phyloP scores from a whole-genome alignment of 2,329 filamentous ascomycete species.

The Aspergillus thermomutatus region DNA sequence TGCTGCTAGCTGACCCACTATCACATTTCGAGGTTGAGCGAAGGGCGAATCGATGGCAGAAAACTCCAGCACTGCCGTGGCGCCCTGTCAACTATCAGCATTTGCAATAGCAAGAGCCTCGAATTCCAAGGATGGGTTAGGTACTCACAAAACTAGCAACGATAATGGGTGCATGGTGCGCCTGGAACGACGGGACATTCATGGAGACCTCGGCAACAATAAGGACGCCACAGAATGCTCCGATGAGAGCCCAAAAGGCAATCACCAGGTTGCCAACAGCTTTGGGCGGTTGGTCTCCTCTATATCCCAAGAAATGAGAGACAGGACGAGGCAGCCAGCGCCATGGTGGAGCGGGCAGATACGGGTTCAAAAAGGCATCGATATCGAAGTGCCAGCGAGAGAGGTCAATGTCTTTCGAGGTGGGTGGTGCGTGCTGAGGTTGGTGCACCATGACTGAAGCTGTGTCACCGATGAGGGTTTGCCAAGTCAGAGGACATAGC shows the following conservation, averaged over 20 bases:
- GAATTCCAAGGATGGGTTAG: background rate
- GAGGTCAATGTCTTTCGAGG: constrained; percentile 16
- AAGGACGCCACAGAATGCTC: constrained; percentile 60
- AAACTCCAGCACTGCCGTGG: constrained; percentile 72
- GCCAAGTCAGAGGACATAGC: background rate
- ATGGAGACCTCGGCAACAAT: constrained; percentile 58
- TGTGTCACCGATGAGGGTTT: background rate
- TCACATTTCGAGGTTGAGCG: constrained; percentile 67
- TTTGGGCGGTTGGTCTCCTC: constrained; percentile 34
- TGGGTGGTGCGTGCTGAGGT: background rate
- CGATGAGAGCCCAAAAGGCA: constrained; percentile 62
- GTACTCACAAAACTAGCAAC: constrained; percentile 66
- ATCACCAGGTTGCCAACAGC: constrained; percentile 57
- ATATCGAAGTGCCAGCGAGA: constrained; percentile 62
- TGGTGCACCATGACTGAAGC: constrained; percentile 4
- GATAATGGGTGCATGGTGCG: constrained; percentile 56
- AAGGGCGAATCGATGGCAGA: constrained; percentile 69
- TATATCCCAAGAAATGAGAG: constrained; percentile 66
- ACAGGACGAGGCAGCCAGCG: constrained; percentile 62
- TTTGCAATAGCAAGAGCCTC: background rate
- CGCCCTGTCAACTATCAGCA: constrained; percentile 51
- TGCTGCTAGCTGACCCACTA: constrained; percentile 65
- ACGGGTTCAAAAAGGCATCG: constrained; percentile 70
- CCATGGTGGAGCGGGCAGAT: constrained; percentile 64
- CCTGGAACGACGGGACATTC: constrained; percentile 53